phyloP scores from a whole-genome alignment of 495 filamentous ascomycete genomes.

The Chaetomium tenue region DNA sequence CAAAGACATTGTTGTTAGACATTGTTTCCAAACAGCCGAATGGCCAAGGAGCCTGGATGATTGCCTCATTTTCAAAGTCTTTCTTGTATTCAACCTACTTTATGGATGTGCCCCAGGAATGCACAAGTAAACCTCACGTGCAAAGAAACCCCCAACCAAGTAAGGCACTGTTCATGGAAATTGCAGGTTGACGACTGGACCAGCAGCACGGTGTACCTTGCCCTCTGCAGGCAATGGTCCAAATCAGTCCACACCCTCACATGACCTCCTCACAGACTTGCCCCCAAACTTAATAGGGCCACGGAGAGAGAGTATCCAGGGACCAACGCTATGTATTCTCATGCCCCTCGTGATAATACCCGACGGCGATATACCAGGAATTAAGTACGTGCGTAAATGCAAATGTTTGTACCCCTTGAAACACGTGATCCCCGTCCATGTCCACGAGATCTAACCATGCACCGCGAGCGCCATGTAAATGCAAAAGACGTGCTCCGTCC shows the following conservation, averaged over 20 bases:
- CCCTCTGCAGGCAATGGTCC: too few relatives aligned
- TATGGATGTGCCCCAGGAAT: too few relatives aligned
- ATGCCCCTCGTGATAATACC: slow-evolving; percentile 1
- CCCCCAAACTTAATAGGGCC: too few relatives aligned
- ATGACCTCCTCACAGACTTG: too few relatives aligned
- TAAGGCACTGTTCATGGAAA: not conserved
- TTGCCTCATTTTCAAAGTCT: too few relatives aligned
- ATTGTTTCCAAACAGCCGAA: not conserved
- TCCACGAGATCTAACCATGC: slow-evolving; percentile 13
- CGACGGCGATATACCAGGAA: slow-evolving; percentile 6
- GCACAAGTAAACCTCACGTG: not conserved
- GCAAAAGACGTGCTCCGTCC: slow-evolving; percentile 14
- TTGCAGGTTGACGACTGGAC: not conserved
- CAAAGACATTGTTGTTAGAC: too few relatives aligned
- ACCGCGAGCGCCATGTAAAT: slow-evolving; percentile 21
- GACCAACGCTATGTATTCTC: slow-evolving; percentile 3
- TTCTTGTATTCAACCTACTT: too few relatives aligned
- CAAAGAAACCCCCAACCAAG: too few relatives aligned
- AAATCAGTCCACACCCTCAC: not conserved
- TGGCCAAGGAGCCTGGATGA: too few relatives aligned
- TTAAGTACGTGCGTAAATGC: slow-evolving; percentile 7
- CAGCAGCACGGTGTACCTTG: too few relatives aligned
- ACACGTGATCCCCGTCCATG: not conserved
- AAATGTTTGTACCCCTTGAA: not conserved
- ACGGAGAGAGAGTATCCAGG: not conserved